Conservation (phyloP, 345 rosid species). For the Conringia planisiliqua region DNA sequence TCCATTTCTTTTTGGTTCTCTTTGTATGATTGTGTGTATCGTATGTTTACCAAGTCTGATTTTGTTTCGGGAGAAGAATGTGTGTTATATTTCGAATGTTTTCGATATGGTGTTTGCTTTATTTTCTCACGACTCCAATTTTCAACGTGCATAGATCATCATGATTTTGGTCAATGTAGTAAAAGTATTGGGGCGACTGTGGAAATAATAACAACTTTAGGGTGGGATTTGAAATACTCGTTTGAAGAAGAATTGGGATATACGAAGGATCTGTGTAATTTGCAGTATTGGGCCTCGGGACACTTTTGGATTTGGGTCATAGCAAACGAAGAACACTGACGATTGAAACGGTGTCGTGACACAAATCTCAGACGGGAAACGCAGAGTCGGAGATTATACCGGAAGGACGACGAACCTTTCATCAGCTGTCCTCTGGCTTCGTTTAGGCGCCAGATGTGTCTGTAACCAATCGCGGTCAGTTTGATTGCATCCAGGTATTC, state of each 20-base stretch:
- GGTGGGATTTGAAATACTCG: background rate
- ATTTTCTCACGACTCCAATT: background rate
- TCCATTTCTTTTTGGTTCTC: background rate
- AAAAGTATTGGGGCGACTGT: background rate
- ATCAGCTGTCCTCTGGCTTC: background rate
- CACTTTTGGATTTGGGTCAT: background rate
- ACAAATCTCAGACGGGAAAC: background rate
- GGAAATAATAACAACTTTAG: background rate
- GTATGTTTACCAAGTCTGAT: background rate
- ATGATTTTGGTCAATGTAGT: background rate
- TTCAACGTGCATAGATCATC: background rate
- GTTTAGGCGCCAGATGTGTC: background rate
- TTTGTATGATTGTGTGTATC: background rate
- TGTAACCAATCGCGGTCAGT: background rate
- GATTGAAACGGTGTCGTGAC: background rate
- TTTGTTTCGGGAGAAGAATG: background rate
- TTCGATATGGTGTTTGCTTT: background rate
- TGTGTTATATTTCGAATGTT: background rate
- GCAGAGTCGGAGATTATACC: slow-evolving; percentile 1
- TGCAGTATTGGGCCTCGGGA: background rate
- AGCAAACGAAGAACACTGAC: background rate
- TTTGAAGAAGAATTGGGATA: background rate
- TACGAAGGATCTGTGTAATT: background rate
- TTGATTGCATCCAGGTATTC: background rate
- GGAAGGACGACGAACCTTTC: slow-evolving; percentile 5